A percentile compares a stretch with the other conserved stretches of the same genome.
Evolutionary conservation across 176 grass and related monocot genomes (phyloP).

Genomic region (Cenchrus fungigraminus): DNA sequence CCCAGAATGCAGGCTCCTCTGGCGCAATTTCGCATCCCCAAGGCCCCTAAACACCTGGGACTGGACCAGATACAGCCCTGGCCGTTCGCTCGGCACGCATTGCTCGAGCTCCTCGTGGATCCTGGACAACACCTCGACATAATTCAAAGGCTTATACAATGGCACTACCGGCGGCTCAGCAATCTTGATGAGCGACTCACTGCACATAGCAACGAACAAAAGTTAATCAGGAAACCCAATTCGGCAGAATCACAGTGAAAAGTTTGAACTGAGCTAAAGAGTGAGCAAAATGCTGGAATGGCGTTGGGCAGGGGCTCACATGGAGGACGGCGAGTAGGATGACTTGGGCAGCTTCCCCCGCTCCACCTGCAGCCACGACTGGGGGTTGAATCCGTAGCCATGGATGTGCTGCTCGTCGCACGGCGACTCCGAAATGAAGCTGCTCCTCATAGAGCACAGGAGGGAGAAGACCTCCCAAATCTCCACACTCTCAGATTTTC

Average conservation of each 20-base stretch:
- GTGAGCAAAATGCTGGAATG: neutral
- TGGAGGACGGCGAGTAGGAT: constrained; percentile 79
- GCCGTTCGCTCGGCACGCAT: constrained; percentile 56
- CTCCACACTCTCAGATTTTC: constrained; percentile 72
- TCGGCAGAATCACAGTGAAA: constrained; percentile 17
- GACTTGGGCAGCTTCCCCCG: constrained; percentile 81
- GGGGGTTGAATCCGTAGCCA: constrained; percentile 71
- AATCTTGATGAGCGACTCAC: constrained; percentile 91
- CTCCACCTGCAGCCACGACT: constrained; percentile 97
- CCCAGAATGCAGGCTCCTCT: constrained; percentile 85
- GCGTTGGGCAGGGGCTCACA: constrained; percentile 56
- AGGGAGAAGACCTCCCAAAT: constrained; percentile 87
- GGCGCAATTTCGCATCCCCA: constrained; percentile 76
- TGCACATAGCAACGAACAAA: constrained; percentile 27
- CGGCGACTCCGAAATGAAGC: constrained; percentile 76
- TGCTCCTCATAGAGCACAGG: constrained; percentile 95
- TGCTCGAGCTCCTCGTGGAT: constrained; percentile 90
- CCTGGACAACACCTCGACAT: constrained; percentile 76
- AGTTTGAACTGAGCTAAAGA: neutral
- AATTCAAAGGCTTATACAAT: constrained; percentile 79
- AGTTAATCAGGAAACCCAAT: constrained; percentile 8
- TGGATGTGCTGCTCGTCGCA: constrained; percentile 78
- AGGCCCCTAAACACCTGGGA: constrained; percentile 90
- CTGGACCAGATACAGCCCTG: constrained; percentile 73
- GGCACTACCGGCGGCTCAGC: constrained; percentile 73